Evolutionary conservation across 169 alveolate genomes (phyloP), one percentile per base, ranked within the genome.

Genomic region (Plasmodium vinckei): DNA sequence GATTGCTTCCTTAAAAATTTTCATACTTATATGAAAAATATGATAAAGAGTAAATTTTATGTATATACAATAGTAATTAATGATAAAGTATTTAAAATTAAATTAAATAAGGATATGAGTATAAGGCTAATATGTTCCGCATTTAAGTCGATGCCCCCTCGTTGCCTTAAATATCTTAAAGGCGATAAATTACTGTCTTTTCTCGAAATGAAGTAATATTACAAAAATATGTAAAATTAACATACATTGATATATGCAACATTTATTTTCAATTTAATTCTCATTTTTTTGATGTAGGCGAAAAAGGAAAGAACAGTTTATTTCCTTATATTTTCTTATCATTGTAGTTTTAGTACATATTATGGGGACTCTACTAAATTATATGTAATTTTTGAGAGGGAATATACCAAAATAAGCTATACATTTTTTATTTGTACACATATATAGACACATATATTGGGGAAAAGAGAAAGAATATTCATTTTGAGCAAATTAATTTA

Each of bases 1-100:
- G 56, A 67, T 17, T 79, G 89, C 17, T 79, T 79, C 56, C 10
- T 79, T n/a, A 64, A 65, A 19, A 79, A 79, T 54, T 79, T 67
- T 49, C 89, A 79, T 23, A 59, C 72, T 9, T 79, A 67, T 42
- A 79, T 79, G 79, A 67, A 67, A 60, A 70, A 67, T 27, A 79
- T 79, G 89, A 79, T 79, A 25, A 79, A 79, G 53, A 79, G 59
- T 15, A 79, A 67, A 60, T 79, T 79, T 15, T 79, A 79, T 23
- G 89, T 79, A 42, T 79, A 67, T 70, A 67, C 89, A 60, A 79
- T 79, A 39, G 42, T 21, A 27, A 79, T 79, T 53, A 79, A 79
- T 65, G 72, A 61, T 44, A 68, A 79, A 27, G 54, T 53, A 3
- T 79, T 54, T 59, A 79, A 79, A 70, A 68, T 79, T n/a, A 79